phyloP scores from a whole-genome alignment of 2,329 filamentous ascomycete species.

The Chalara sp. region DNA sequence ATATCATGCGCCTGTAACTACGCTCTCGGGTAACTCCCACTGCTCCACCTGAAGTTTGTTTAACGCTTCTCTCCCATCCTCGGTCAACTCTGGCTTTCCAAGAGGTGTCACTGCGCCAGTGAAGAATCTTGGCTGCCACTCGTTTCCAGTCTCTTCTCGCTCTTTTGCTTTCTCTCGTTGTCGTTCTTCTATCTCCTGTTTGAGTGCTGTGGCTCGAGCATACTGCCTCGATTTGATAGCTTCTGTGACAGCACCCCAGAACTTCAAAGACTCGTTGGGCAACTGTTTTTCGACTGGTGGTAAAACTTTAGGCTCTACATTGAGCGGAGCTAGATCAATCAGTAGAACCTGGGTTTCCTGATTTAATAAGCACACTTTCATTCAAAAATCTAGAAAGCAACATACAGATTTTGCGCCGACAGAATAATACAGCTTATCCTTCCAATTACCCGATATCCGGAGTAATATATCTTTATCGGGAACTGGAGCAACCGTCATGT shows the following conservation, averaged over 20 bases:
- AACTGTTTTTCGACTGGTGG: conserved; percentile 75
- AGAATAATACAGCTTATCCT: conserved; percentile 58
- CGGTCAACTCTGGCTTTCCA: conserved; percentile 56
- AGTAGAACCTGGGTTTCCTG: conserved; percentile 62
- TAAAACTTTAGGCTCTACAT: conserved; percentile 69
- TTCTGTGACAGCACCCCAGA: conserved; percentile 83
- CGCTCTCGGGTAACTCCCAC: conserved; percentile 25
- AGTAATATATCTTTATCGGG: conserved; percentile 78
- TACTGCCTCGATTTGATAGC: conserved; percentile 82
- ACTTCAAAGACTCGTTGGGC: conserved; percentile 79
- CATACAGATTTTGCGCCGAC: conserved; percentile 41
- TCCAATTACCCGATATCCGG: conserved; percentile 81
- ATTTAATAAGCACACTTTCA: background rate
- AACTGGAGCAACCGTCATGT: conserved; percentile 29
- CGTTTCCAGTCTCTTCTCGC: conserved; percentile 60
- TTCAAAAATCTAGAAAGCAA: background rate
- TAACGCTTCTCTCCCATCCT: conserved; percentile 52
- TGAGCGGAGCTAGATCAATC: conserved; percentile 81
- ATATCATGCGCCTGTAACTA: too few species aligned
- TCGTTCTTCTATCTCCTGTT: conserved; percentile 84
- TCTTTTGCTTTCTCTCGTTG: conserved; percentile 82
- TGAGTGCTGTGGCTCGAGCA: conserved; percentile 74
- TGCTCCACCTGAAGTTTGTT: conserved; percentile 44
- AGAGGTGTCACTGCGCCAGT: conserved; percentile 50
- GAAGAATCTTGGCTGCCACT: conserved; percentile 89